Evolutionary conservation across 2,329 filamentous ascomycete species (phyloP).

Genomic region (Ophiostoma australiae): DNA sequence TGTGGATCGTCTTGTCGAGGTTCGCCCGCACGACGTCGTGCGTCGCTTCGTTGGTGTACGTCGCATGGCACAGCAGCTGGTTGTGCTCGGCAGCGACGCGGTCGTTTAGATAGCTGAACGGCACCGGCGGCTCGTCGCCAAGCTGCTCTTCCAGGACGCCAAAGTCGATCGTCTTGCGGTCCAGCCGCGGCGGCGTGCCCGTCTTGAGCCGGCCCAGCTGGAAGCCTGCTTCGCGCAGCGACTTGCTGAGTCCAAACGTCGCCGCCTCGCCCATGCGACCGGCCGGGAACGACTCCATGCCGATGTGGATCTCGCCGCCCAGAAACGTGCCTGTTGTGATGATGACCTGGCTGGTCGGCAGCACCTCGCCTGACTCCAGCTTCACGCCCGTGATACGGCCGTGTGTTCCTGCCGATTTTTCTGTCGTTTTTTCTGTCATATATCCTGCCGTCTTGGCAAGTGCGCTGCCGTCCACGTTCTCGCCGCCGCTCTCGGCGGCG

Average conservation of each 20-base stretch:
- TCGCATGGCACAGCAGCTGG: conserved; percentile 84
- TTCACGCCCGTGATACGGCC: conserved; percentile 78
- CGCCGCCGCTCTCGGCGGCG: background rate
- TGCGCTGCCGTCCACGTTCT: conserved; percentile 33
- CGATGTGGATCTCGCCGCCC: conserved; percentile 94
- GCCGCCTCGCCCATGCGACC: conserved; percentile 92
- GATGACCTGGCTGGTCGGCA: conserved; percentile 74
- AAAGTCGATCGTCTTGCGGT: conserved; percentile 77
- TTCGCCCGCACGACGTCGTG: conserved; percentile 83
- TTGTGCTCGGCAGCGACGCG: conserved; percentile 65
- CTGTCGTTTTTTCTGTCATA: too few relatives aligned
- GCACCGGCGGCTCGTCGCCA: conserved; percentile 79
- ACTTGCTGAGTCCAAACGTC: conserved; percentile 88
- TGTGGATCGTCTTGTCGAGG: conserved; percentile 93
- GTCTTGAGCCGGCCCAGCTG: conserved; percentile 88
- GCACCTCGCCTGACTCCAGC: conserved; percentile 79
- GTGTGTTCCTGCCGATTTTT: background rate
- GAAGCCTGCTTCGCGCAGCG: conserved; percentile 81
- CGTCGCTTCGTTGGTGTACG: conserved; percentile 75
- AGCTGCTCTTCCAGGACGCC: conserved; percentile 63
- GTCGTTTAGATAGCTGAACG: conserved; percentile 87
- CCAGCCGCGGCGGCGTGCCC: conserved; percentile 84
- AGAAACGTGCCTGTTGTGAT: conserved; percentile 97
- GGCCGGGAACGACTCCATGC: conserved; percentile 74
- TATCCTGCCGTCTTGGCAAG: background rate